Evolutionary conservation across 306 rosid species (phyloP), one percentile per base, ranked within the genome.

Genomic region (Prunus mume): DNA sequence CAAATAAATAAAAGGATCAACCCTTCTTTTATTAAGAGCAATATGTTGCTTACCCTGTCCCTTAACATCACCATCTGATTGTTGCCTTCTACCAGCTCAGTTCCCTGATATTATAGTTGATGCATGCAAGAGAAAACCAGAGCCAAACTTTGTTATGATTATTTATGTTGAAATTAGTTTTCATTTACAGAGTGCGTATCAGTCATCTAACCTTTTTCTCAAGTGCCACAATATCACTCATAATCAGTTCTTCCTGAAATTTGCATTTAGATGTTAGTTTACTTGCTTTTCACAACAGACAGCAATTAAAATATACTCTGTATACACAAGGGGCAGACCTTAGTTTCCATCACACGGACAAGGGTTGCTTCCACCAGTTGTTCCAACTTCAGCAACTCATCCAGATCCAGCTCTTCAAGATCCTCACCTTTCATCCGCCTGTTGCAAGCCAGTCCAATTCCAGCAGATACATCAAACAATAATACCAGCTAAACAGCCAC

Each of bases 361-460:
- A 81, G 86, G 25, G 82, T 83, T 3, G 74, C 63, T 72, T 81
- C 84, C 54, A 83, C 73, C 57, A 28, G 5, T 38, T 64, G 69
- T 73, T 81, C 90, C 54, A 86, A 70, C 14, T 76, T 73, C 58
- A 49, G 57, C 52, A 86, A 27, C 27, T 86, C 87, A 5, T 76
- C 79, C 3, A 83, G 10, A 14, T 61, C 74, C 74, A 86, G 19
- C 55, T 81, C 84, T 51, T 81, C 67, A 34, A 83, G 84, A 54
- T 79, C 84, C 64, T 76, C 79, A 4, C 86, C 90, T 12, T 52
- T 76, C 86, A 79, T 69, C 65, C 68, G 81, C 80, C 90, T 84
- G 62, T 72, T 46, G 30, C 47, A 61, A 5, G 46, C 57, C 65
- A 43, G 12, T 17, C 69, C 58, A 73, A 56, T 32, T 18, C 32